Percentiles rank a stretch among this genome's conserved stretches.
Conservation (phyloP, 768 basidiomycete species). For the Hygrophorus russula region DNA sequence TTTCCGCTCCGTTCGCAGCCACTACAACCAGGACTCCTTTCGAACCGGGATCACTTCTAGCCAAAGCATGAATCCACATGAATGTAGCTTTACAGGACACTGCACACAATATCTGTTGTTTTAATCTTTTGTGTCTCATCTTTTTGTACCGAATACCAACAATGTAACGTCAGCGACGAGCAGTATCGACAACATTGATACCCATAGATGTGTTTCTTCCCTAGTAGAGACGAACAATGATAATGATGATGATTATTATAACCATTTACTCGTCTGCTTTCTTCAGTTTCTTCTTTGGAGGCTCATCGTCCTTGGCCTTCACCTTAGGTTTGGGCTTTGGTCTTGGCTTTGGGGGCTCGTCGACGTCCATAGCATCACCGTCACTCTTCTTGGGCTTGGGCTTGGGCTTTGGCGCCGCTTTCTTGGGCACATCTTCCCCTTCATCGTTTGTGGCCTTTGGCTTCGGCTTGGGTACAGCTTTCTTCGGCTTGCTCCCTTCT, state of each 20-base stretch:
- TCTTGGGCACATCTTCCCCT: constrained; percentile 27
- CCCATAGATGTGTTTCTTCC: neutral
- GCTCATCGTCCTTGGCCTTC: constrained; percentile 33
- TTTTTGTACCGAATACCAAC: neutral
- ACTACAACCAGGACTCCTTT: constrained; percentile 35
- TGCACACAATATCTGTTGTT: constrained; percentile 1
- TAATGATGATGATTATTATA: no score
- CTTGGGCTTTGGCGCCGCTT: constrained; percentile 21
- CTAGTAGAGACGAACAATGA: neutral
- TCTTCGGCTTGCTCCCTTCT: constrained; percentile 23
- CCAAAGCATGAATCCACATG: constrained; percentile 20
- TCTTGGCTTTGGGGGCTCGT: constrained; percentile 34
- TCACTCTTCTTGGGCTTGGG: constrained; percentile 34
- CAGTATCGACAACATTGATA: neutral
- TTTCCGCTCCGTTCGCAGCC: constrained; percentile 27
- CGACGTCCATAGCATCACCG: constrained; percentile 25
- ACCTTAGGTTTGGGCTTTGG: constrained; percentile 31
- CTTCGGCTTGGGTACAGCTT: constrained; percentile 29
- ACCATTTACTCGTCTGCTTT: constrained; percentile 24
- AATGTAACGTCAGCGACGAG: neutral
- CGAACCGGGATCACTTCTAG: constrained; percentile 67
- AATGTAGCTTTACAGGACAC: neutral
- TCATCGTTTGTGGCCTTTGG: constrained; percentile 22
- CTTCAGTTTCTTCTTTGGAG: constrained; percentile 71
- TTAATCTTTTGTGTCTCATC: neutral